Conservation (phyloP, 2,329 filamentous ascomycete genomes). For the Botrytis galanthina region DNA sequence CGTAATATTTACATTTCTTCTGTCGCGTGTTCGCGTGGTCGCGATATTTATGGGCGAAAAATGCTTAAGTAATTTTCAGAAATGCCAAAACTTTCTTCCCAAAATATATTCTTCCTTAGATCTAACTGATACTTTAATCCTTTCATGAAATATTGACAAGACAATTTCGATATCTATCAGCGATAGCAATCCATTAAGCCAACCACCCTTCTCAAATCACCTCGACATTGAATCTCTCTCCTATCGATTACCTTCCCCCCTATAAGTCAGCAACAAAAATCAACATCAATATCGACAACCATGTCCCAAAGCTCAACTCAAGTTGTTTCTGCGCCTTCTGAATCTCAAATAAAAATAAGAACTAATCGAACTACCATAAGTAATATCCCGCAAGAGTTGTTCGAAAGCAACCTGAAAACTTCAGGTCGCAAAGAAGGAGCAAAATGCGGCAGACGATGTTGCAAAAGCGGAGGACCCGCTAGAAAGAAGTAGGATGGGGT, state of each 20-base stretch:
- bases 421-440: too few relatives aligned
- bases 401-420: not conserved
- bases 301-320: not conserved
- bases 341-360: not conserved
- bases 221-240: not conserved
- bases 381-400: not conserved
- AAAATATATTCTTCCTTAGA: not conserved
- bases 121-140: not conserved
- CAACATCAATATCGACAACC: not conserved
- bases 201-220: not conserved
- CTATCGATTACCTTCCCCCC: not conserved
- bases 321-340: not conserved
- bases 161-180: not conserved
- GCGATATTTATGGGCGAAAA: not conserved
- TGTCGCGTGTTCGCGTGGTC: not conserved
- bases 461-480: too few relatives aligned
- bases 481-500: too few relatives aligned
- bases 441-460: too few relatives aligned
- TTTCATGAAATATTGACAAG: too few relatives aligned
- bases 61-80: not conserved
- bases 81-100: not conserved
- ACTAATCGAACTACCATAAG: not conserved
- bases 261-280: not conserved
- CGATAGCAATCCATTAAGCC: too few relatives aligned
- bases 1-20: rapidly evolving